These are phyloP conservation scores for Ascochyta rabiei DNA, from an alignment of 2,329 filamentous ascomycete genomes.

Conservation along the genomic window DNA sequence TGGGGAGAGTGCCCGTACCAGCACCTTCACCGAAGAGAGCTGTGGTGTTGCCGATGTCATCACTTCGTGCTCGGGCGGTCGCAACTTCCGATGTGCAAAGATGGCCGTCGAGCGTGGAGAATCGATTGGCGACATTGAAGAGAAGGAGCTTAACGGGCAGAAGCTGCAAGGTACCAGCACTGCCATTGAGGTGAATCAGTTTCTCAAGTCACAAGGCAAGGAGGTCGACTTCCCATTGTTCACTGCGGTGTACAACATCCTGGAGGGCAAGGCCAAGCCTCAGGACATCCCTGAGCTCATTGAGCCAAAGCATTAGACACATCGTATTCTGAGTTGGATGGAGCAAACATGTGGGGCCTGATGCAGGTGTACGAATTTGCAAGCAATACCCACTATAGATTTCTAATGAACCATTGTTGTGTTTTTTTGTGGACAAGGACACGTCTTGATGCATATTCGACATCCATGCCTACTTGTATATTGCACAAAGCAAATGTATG, in stretches of 20 bases:
- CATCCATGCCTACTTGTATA: not conserved
- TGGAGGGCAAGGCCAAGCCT: conserved; percentile 76
- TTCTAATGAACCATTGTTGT: conserved; percentile 2
- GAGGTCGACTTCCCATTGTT: conserved; percentile 91
- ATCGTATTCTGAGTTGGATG: not conserved
- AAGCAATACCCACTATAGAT: conserved; percentile 21
- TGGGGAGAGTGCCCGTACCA: conserved; percentile 75
- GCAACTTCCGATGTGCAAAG: conserved; percentile 94
- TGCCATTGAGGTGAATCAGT: conserved; percentile 87
- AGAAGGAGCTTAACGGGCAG: conserved; percentile 90
- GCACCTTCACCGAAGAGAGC: conserved; percentile 96
- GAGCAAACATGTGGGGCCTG: not conserved
- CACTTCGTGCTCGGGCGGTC: conserved; percentile 87
- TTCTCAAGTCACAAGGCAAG: conserved; percentile 77
- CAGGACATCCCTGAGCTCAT: conserved; percentile 78
- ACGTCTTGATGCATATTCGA: not conserved
- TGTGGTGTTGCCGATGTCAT: conserved; percentile 95
- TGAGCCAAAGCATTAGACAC: conserved; percentile 41
- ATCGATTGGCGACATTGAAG: conserved; percentile 85
- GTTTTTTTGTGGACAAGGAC: not conserved
- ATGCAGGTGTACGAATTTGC: conserved; percentile 2
- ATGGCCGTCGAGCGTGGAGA: conserved; percentile 80
- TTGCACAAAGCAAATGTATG: not conserved
- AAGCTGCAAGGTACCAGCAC: conserved; percentile 95
- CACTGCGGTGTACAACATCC: conserved; percentile 82